Evolutionary conservation across 805 yeast species (phyloP).

Genomic region (Metschnikowia bowlesiae): DNA sequence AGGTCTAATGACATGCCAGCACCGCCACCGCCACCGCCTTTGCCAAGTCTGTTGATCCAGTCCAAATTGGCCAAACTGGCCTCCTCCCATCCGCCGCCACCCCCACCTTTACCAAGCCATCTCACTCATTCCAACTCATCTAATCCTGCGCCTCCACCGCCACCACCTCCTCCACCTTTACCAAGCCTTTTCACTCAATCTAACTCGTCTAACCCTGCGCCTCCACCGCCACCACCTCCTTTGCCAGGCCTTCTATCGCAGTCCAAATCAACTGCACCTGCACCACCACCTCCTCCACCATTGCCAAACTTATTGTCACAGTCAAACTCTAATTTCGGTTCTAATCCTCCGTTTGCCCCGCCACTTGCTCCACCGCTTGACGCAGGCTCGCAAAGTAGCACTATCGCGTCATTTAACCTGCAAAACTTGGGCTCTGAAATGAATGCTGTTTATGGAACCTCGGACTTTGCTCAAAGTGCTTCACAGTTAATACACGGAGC

Average conservation of each 20-base stretch:
- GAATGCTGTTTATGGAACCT: neutral
- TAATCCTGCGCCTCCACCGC: conserved; percentile 12
- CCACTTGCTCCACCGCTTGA: neutral
- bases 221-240: conserved; percentile 22
- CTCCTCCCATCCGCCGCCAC: neutral
- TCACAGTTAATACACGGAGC: neutral
- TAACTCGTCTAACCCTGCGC: conserved; percentile 3
- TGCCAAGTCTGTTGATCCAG: conserved; percentile 1
- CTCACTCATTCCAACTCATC: neutral
- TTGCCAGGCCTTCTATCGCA: conserved; percentile 8
- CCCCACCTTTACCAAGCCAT: conserved; percentile 12
- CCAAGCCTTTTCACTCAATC: conserved; percentile 6
- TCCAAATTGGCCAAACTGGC: neutral
- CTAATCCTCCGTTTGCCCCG: neutral
- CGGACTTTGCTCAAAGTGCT: neutral
- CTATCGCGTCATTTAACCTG: neutral
- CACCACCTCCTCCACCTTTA: conserved; percentile 20
- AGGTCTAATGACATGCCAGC: neutral
- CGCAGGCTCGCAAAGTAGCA: neutral
- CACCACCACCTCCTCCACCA: conserved; percentile 19
- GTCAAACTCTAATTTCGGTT: neutral
- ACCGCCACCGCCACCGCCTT: conserved; percentile 13
- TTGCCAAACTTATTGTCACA: conserved; percentile 9
- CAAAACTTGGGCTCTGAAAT: neutral
- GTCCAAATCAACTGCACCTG: neutral